Evolutionary conservation across 2,329 filamentous ascomycete genomes (phyloP).

Genomic region (Grosmannia huntii): DNA sequence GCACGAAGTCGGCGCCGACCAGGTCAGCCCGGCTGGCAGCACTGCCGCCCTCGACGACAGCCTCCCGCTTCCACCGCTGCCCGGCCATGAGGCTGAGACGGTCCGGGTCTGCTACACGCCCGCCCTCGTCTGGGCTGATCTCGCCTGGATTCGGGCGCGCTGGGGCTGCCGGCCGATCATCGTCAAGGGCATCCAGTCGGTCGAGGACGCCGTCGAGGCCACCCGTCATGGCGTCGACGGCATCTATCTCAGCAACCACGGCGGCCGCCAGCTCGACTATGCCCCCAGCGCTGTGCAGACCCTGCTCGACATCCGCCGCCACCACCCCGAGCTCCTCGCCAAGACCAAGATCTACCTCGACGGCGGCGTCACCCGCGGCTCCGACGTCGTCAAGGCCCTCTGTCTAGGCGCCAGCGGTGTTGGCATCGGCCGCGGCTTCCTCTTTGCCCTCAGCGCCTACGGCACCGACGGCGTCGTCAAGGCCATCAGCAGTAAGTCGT

Average conservation of each 20-base stretch:
- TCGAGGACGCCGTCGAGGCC: slow-evolving; percentile 22
- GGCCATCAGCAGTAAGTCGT: slow-evolving; percentile 15
- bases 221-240: slow-evolving; percentile 27
- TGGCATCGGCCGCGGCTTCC: slow-evolving; percentile 35
- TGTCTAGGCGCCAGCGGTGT: slow-evolving; percentile 32
- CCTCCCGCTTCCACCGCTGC: not conserved
- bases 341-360: slow-evolving; percentile 33
- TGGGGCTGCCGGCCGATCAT: slow-evolving; percentile 39
- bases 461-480: slow-evolving; percentile 25
- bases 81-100: not conserved
- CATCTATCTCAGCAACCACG: slow-evolving; percentile 37
- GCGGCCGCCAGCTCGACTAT: slow-evolving; percentile 36
- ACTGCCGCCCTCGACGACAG: too few relatives aligned
- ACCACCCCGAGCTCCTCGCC: slow-evolving; percentile 28
- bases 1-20: not conserved
- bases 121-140: slow-evolving; percentile 38
- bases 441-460: slow-evolving; percentile 35
- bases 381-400: slow-evolving; percentile 34
- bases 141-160: slow-evolving; percentile 40
- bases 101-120: slow-evolving; percentile 1
- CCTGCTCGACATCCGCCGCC: slow-evolving; percentile 30
- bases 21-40: not conserved
- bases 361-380: slow-evolving; percentile 31
- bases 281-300: slow-evolving; percentile 29
- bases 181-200: slow-evolving; percentile 21